These are phyloP conservation scores for Neolentinus lepideus DNA, from an alignment of 1,284 basidiomycete genomes.

Conservation along the genomic window DNA sequence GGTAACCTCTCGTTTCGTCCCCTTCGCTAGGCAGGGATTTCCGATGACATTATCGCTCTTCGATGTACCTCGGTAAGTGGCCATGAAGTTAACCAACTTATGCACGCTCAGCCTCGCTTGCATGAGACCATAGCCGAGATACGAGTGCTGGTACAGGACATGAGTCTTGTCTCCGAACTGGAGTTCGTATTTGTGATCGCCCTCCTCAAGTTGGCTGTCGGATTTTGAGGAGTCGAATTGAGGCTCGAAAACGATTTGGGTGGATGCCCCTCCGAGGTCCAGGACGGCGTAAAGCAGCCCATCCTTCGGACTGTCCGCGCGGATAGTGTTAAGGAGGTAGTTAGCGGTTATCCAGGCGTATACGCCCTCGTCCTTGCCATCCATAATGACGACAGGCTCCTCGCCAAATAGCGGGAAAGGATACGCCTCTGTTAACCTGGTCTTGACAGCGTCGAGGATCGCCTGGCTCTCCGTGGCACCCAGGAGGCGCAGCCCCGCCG, in stretches of 20 bases:
- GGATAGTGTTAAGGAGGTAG: slow-evolving; percentile 78
- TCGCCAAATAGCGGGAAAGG: slow-evolving; percentile 65
- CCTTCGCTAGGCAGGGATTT: slow-evolving; percentile 81
- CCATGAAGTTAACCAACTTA: slow-evolving; percentile 85
- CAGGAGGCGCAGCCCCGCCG: slow-evolving; percentile 83
- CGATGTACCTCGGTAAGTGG: slow-evolving; percentile 33
- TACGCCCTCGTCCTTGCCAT: slow-evolving; percentile 94
- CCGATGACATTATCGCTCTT: slow-evolving; percentile 32
- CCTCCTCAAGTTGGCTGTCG: slow-evolving; percentile 57
- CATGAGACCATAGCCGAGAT: slow-evolving; percentile 96
- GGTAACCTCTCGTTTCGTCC: slow-evolving; percentile 58
- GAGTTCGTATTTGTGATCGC: slow-evolving; percentile 92
- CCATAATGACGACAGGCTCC: slow-evolving; percentile 83
- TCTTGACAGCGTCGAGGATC: slow-evolving; percentile 76
- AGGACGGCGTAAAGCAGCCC: slow-evolving; percentile 84
- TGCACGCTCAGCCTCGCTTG: slow-evolving; percentile 82
- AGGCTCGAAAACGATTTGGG: slow-evolving; percentile 97
- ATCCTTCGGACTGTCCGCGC: slow-evolving; percentile 39
- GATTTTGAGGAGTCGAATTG: slow-evolving; percentile 41
- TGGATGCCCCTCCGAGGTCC: slow-evolving; percentile 94
- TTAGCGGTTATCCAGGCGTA: slow-evolving; percentile 99
- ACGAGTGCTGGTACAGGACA: slow-evolving; percentile 90
- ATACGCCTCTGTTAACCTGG: slow-evolving; percentile 57
- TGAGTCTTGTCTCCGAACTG: slow-evolving; percentile 66
- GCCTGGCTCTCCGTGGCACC: slow-evolving; percentile 60